Percentiles rank a stretch among this genome's conserved stretches.
Evolutionary conservation across 2,329 filamentous ascomycete genomes (phyloP).

Genomic region (Saccharata proteae): DNA sequence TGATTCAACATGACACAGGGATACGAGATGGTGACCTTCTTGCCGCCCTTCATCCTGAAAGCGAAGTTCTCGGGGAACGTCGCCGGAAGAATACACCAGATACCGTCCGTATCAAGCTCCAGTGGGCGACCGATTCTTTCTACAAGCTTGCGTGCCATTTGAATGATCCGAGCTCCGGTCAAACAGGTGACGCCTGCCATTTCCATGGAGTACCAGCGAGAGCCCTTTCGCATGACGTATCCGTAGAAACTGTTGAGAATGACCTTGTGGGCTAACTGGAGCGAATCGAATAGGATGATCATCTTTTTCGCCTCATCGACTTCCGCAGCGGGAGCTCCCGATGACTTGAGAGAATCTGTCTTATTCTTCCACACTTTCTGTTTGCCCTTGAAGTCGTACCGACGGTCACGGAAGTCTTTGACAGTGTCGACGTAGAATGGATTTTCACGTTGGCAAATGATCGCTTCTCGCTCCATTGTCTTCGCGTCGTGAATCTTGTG

Average conservation of each 20-base stretch:
- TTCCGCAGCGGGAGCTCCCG: slow-evolving; percentile 63
- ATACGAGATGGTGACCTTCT: slow-evolving; percentile 93
- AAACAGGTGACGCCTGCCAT: slow-evolving; percentile 98
- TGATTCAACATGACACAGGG: slow-evolving; percentile 99
- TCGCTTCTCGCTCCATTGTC: slow-evolving; percentile 86
- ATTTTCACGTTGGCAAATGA: slow-evolving; percentile 96
- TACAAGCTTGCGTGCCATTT: slow-evolving; percentile 85
- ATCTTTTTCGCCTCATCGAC: slow-evolving; percentile 97
- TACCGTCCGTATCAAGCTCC: slow-evolving; percentile 95
- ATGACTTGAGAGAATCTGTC: slow-evolving; percentile 70
- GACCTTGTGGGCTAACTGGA: slow-evolving; percentile 96
- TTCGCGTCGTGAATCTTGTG: slow-evolving; percentile 97
- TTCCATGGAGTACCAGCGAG: slow-evolving; percentile 97
- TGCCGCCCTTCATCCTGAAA: slow-evolving; percentile 89
- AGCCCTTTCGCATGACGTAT: slow-evolving; percentile 98
- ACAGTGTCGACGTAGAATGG: slow-evolving; percentile 98
- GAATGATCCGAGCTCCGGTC: slow-evolving; percentile 92
- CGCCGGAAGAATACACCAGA: slow-evolving; percentile 97
- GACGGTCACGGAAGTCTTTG: slow-evolving; percentile 86
- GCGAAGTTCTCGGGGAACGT: slow-evolving; percentile 94
- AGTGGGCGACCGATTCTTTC: slow-evolving; percentile 86
- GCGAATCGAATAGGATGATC: slow-evolving; percentile 89
- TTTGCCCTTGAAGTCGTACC: slow-evolving; percentile 97
- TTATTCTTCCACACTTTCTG: slow-evolving; percentile 99
- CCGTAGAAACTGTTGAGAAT: slow-evolving; percentile 99